Evolutionary conservation across 2,329 filamentous ascomycete species (phyloP).

Genomic region (Aspergillus tamarii): DNA sequence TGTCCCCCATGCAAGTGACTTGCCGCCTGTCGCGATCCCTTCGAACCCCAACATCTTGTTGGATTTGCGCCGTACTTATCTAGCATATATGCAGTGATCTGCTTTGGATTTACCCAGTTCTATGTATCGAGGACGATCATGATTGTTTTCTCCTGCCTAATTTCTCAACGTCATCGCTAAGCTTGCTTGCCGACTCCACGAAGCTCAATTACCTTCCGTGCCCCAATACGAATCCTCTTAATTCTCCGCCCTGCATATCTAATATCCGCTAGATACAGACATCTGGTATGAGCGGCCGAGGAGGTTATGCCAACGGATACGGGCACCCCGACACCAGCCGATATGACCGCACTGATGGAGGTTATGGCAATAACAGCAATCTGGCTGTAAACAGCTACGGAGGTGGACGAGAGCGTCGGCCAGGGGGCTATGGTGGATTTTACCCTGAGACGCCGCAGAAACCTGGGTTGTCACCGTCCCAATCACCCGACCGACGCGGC

Average conservation of each 20-base stretch:
- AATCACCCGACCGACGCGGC: constrained; percentile 37
- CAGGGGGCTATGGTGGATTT: constrained; percentile 51
- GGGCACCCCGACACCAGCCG: constrained; percentile 40
- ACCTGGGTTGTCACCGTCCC: constrained; percentile 28
- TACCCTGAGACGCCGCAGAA: constrained; percentile 36
- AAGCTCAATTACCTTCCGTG: neutral
- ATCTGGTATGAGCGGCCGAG: constrained; percentile 41
- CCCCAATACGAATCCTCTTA: constrained; percentile 8
- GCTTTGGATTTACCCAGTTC: neutral
- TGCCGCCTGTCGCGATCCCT: neutral
- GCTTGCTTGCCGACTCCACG: constrained; percentile 7
- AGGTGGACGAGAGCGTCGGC: constrained; percentile 38
- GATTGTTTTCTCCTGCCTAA: constrained; percentile 22
- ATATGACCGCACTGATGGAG: constrained; percentile 38
- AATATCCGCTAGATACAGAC: constrained; percentile 7
- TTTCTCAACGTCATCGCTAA: constrained; percentile 20
- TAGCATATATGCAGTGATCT: neutral
- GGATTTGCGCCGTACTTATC: constrained; percentile 1
- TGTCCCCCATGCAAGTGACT: constrained; percentile 6
- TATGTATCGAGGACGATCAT: constrained; percentile 25
- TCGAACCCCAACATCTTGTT: constrained; percentile 1
- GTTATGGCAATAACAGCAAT: constrained; percentile 34
- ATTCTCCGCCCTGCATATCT: constrained; percentile 1
- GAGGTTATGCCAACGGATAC: constrained; percentile 42
- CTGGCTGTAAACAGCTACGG: constrained; percentile 39